Percentiles rank a stretch among this genome's conserved stretches.
Conservation (phyloP, 1,139 yeast genomes). For the Blastobotrys aristatus region DNA sequence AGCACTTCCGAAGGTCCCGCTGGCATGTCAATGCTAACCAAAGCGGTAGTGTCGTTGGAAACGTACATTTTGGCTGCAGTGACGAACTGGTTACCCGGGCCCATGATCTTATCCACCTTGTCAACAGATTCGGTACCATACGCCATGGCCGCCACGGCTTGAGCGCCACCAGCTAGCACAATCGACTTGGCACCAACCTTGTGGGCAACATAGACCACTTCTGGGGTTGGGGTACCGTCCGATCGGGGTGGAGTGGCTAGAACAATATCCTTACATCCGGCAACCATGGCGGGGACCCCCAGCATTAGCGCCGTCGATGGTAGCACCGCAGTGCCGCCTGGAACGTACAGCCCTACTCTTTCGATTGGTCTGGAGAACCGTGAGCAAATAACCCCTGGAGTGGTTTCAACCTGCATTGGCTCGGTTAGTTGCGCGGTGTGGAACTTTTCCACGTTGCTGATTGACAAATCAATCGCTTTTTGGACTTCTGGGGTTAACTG, state of each 20-base stretch:
- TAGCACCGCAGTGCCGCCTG: constrained; percentile 97
- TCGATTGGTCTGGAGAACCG: constrained; percentile 94
- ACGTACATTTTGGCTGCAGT: constrained; percentile 99
- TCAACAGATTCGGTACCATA: constrained; percentile 91
- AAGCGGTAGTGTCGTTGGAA: constrained; percentile 89
- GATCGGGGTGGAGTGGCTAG: constrained; percentile 96
- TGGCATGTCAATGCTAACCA: constrained; percentile 98
- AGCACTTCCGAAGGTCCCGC: constrained; percentile 99
- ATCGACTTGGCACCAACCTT: constrained; percentile 88
- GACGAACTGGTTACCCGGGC: constrained; percentile 98
- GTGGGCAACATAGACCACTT: constrained; percentile 95
- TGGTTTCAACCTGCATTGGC: constrained; percentile 75
- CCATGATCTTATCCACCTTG: constrained; percentile 93
- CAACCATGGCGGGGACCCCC: constrained; percentile 98
- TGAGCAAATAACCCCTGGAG: constrained; percentile 90
- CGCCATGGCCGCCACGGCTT: constrained; percentile 98
- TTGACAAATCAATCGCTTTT: constrained; percentile 82
- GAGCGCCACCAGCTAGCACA: constrained; percentile 98
- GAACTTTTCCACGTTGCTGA: constrained; percentile 83
- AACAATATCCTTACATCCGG: constrained; percentile 91
- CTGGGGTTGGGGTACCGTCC: constrained; percentile 92
- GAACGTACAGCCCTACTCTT: constrained; percentile 90
- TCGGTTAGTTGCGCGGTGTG: constrained; percentile 86
- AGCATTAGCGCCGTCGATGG: constrained; percentile 98
- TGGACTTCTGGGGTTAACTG: constrained; percentile 70